phyloP scores from a whole-genome alignment of 1,139 yeast species.

The Suhomyces coccinellae region DNA sequence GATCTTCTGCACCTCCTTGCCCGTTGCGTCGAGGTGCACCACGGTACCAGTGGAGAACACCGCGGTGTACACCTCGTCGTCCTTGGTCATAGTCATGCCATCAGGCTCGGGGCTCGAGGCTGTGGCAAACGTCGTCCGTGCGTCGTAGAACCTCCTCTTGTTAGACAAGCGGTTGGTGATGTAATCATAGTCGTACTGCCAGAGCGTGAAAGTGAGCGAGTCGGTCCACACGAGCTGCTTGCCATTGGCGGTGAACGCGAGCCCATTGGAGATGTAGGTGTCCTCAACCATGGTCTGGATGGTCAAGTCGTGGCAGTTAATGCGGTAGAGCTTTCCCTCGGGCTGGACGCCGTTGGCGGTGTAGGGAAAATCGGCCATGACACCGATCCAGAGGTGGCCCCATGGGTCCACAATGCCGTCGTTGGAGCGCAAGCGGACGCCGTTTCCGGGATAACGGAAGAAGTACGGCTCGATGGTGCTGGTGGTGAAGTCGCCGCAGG shows the following conservation, averaged over 20 bases:
- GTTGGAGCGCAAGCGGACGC: conserved; percentile 55
- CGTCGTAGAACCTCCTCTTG: conserved; percentile 43
- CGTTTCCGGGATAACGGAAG: conserved; percentile 42
- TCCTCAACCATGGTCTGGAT: conserved; percentile 35
- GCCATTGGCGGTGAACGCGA: conserved; percentile 61
- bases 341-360: conserved; percentile 29
- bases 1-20: conserved; percentile 53
- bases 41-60: conserved; percentile 64
- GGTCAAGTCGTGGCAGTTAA: conserved; percentile 36
- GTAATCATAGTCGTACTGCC: conserved; percentile 59
- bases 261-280: conserved; percentile 70
- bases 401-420: conserved; percentile 72
- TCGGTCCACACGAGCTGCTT: conserved; percentile 70
- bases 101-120: conserved; percentile 66
- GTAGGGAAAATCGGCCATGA: conserved; percentile 61
- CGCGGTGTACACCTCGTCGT: conserved; percentile 68
- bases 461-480: conserved; percentile 41
- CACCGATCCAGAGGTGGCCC: conserved; percentile 71
- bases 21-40: conserved; percentile 51
- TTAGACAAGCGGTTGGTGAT: conserved; percentile 46
- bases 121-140: conserved; percentile 33
- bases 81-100: conserved; percentile 66
- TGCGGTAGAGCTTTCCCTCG: conserved; percentile 47
- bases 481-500: conserved; percentile 46
- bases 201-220: conserved; percentile 58